These are phyloP conservation scores for Phylloporus sp. DNA, from an alignment of 768 basidiomycete genomes.

Conservation along the genomic window DNA sequence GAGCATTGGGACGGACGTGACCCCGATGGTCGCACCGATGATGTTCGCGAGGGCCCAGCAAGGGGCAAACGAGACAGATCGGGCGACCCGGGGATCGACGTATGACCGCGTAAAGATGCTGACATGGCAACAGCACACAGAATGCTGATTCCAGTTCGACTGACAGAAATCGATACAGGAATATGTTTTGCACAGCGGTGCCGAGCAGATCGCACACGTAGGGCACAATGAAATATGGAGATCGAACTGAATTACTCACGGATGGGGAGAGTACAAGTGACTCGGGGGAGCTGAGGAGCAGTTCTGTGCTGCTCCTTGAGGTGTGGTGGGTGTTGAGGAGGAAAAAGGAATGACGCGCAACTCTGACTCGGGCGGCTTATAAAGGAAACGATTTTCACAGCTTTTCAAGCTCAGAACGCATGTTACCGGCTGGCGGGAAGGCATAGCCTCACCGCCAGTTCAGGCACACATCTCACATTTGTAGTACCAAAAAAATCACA, in stretches of 20 bases:
- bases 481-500: background rate
- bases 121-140: slow-evolving; percentile 18
- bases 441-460: slow-evolving; percentile 17
- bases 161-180: slow-evolving; percentile 25
- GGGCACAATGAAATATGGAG: slow-evolving; percentile 27
- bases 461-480: slow-evolving; percentile 2
- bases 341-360: background rate
- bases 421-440: slow-evolving; percentile 19
- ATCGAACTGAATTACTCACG: slow-evolving; percentile 30
- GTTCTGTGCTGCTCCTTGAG: slow-evolving; percentile 15
- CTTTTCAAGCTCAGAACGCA: slow-evolving; percentile 37
- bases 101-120: slow-evolving; percentile 1
- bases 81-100: slow-evolving; percentile 27
- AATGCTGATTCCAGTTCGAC: slow-evolving; percentile 26
- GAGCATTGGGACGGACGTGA: slow-evolving; percentile 21
- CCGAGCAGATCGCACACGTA: slow-evolving; percentile 27
- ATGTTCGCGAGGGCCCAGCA: slow-evolving; percentile 29
- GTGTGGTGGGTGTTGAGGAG: slow-evolving; percentile 18
- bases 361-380: slow-evolving; percentile 32
- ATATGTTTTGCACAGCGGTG: slow-evolving; percentile 17
- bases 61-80: slow-evolving; percentile 33
- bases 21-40: slow-evolving; percentile 23
- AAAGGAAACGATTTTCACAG: slow-evolving; percentile 25
- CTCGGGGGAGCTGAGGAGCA: slow-evolving; percentile 22
- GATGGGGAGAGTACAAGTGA: slow-evolving; percentile 17